Base-by-base conservation (phyloP, 2,329 filamentous ascomycete species). In the Diaporthe citri region DNA sequence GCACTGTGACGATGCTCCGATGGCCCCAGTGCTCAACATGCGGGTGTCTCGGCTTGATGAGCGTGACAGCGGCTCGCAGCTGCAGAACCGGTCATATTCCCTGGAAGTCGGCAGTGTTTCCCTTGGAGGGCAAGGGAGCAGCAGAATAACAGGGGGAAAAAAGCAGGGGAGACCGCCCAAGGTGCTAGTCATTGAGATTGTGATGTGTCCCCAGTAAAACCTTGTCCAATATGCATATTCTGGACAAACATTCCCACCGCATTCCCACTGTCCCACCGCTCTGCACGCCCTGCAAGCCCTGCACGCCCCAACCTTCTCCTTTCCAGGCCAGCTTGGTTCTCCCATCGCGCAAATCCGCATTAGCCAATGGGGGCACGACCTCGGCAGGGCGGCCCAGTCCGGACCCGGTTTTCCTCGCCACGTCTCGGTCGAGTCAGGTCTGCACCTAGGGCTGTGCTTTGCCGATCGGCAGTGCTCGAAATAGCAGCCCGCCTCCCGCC, bases 151-250 rank as follows among this genome's bases (percentile, higher is more conserved):
- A 41, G 56, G 34, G 43, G 15, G 17, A 12, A 31, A 3, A 46
- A 64, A 15, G 57, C 57, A 62, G 57, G 36, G 57, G n/a, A 64
- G 28, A 34, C 41, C 1, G 60, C 41, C 41, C 17, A 13, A 6
- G 9, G 8, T 34, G 46, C 46, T 55, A 52, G 57, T 51, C 57
- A 51, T 28, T 15, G 46, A 72, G 57, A 72, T 64, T 64, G 57
- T 34, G 71, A 72, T 72, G 25, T 46, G 41, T 51, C 39, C 39
- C 36, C 28, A 64, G 57, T 59, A 64, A 25, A 72, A 46, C 57
- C 57, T 64, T 72, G 71, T 56, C 25, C 36, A 51, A 43, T 64
- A 72, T 64, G 57, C 71, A 72, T 72, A 64, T 64, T 56, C 71
- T 52, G 57, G 60, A 60, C 39, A n/a, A 51, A 20, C 46, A 43